Percentiles rank a stretch among this genome's conserved stretches.
Evolutionary conservation across 306 rosid genomes (phyloP).

Genomic region (Casuarina equisetifolia): DNA sequence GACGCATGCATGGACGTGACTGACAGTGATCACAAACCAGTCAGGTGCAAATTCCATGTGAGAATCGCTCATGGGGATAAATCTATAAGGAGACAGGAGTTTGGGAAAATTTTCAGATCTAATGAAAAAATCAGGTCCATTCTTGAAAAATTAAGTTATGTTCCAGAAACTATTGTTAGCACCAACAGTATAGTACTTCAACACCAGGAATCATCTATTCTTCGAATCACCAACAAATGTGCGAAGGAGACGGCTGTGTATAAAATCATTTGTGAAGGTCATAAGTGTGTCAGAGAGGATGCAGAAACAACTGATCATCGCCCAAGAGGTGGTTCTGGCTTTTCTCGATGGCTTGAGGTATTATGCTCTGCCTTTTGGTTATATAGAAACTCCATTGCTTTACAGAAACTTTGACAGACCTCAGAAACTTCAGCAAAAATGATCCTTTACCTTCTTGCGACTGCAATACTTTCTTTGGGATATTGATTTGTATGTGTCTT

Average conservation of each 20-base stretch:
- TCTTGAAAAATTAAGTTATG: conserved; percentile 55
- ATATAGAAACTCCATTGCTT: not conserved
- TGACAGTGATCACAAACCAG: conserved; percentile 98
- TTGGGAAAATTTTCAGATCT: conserved; percentile 61
- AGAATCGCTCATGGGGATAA: conserved; percentile 82
- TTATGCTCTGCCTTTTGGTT: conserved; percentile 7
- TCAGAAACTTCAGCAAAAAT: not conserved
- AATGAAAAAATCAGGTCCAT: conserved; percentile 69
- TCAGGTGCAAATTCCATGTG: conserved; percentile 78
- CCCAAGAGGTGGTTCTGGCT: conserved; percentile 77
- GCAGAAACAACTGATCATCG: conserved; percentile 50
- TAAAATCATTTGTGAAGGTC: conserved; percentile 76
- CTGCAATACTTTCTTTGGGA: not conserved
- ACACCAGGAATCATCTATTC: conserved; percentile 63
- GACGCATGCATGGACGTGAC: conserved; percentile 99
- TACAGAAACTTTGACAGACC: not conserved
- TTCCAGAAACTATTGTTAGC: conserved; percentile 68
- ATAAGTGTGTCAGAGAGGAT: conserved; percentile 56
- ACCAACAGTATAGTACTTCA: conserved; percentile 64
- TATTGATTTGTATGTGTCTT: not conserved
- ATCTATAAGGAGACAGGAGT: conserved; percentile 79
- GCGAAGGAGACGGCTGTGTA: conserved; percentile 59
- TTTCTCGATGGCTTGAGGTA: conserved; percentile 99
- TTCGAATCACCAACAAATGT: conserved; percentile 62
- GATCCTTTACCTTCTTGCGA: not conserved